Evolutionary conservation across 2,329 filamentous ascomycete genomes (phyloP).

Genomic region (Daldinia sp.): DNA sequence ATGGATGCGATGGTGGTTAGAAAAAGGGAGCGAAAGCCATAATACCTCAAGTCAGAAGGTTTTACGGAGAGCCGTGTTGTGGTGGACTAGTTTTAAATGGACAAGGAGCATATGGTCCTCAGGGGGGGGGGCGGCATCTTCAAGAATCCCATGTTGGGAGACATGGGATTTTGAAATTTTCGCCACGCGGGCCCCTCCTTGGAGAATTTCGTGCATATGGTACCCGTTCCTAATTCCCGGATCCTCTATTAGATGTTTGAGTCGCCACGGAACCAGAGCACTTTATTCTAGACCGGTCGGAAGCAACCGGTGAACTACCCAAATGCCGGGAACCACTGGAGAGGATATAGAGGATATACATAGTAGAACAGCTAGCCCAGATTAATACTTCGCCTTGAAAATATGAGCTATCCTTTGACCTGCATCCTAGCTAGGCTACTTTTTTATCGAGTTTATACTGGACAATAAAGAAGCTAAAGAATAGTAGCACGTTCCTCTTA

Average conservation of each 20-base stretch:
- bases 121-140: slow-evolving; percentile 16
- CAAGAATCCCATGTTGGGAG: slow-evolving; percentile 35
- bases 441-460: background rate
- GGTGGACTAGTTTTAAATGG: slow-evolving; percentile 22
- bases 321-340: slow-evolving; percentile 11
- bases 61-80: background rate
- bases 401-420: background rate
- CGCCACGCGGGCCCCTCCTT: slow-evolving; percentile 26
- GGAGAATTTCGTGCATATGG: slow-evolving; percentile 27
- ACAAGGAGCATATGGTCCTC: slow-evolving; percentile 8
- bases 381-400: background rate
- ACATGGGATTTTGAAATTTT: slow-evolving; percentile 31
- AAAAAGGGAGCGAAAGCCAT: background rate
- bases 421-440: background rate
- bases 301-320: slow-evolving; percentile 6
- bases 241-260: slow-evolving; percentile 7
- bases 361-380: background rate
- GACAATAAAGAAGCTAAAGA: background rate
- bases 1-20: slow-evolving; percentile 12
- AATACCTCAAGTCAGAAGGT: slow-evolving; percentile 1
- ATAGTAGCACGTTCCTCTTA: background rate
- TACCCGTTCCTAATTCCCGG: slow-evolving; percentile 28
- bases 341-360: background rate
- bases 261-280: slow-evolving; percentile 16
- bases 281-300: slow-evolving; percentile 34